Evolutionary conservation across 768 basidiomycete species (phyloP).

Genomic region (Agaricus blazei): DNA sequence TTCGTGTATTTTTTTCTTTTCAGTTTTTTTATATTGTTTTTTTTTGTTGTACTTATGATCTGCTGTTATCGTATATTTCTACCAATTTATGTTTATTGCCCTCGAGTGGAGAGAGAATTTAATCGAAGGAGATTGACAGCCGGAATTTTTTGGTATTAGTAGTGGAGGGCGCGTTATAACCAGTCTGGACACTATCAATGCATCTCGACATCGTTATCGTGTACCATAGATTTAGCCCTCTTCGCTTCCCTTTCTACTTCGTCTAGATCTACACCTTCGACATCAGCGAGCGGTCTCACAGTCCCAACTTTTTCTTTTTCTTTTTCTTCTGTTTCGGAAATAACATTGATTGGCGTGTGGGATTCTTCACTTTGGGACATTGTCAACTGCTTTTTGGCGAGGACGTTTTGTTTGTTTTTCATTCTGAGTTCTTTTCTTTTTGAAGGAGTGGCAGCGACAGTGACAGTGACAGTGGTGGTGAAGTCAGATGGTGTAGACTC

Average conservation of each 20-base stretch:
- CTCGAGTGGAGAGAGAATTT: too few relatives aligned
- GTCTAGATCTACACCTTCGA: neutral
- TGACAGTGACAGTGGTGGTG: neutral
- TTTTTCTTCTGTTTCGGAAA: neutral
- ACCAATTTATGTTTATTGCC: too few relatives aligned
- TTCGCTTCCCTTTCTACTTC: constrained; percentile 12
- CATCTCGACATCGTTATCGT: neutral
- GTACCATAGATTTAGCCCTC: constrained; percentile 13
- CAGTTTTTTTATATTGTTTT: neutral
- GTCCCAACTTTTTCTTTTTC: neutral
- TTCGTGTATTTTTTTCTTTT: neutral
- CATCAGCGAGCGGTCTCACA: constrained; percentile 3
- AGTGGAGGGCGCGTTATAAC: neutral
- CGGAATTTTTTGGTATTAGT: neutral
- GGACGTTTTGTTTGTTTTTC: constrained; percentile 7
- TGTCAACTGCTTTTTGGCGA: neutral
- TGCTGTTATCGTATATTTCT: neutral
- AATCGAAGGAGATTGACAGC: too few relatives aligned
- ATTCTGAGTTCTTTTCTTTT: constrained; percentile 5
- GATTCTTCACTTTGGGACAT: neutral
- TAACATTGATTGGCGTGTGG: neutral
- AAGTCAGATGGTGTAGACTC: neutral
- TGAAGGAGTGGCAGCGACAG: neutral
- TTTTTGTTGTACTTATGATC: neutral
- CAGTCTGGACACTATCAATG: neutral